Evolutionary conservation across 73 alveolate species (phyloP).

Genomic region (Paramecium biaurelia): DNA sequence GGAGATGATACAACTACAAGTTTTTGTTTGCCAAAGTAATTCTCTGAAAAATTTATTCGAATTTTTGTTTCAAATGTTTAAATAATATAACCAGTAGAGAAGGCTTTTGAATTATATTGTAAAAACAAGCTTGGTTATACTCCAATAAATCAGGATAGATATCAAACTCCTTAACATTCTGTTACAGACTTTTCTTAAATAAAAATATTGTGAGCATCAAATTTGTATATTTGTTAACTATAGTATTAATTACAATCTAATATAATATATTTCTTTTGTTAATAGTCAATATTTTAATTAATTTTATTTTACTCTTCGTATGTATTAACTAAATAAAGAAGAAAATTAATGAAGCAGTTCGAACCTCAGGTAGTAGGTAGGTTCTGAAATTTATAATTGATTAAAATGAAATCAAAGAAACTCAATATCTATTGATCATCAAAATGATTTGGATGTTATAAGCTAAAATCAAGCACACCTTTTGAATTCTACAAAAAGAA

Average conservation of each 20-base stretch:
- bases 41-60: constrained; percentile 15
- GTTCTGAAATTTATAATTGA: neutral
- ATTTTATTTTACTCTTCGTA: neutral
- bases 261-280: neutral
- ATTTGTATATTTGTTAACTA: neutral
- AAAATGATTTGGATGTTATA: constrained; percentile 20
- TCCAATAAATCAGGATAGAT: neutral
- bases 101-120: constrained; percentile 11
- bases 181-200: neutral
- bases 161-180: neutral
- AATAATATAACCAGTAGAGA: neutral
- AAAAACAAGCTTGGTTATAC: neutral
- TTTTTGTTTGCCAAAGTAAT: neutral
- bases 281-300: neutral
- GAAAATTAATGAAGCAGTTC: too few species aligned
- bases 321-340: too few species aligned
- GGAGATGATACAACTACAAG: neutral
- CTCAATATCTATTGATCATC: neutral
- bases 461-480: neutral
- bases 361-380: constrained; percentile 1
- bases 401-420: neutral
- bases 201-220: neutral
- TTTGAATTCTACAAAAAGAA: neutral
- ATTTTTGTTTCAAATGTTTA: neutral
- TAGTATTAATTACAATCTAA: neutral